Base-by-base conservation (phyloP, 129 eudicot genomes). In the Flaveria ramosissima region DNA sequence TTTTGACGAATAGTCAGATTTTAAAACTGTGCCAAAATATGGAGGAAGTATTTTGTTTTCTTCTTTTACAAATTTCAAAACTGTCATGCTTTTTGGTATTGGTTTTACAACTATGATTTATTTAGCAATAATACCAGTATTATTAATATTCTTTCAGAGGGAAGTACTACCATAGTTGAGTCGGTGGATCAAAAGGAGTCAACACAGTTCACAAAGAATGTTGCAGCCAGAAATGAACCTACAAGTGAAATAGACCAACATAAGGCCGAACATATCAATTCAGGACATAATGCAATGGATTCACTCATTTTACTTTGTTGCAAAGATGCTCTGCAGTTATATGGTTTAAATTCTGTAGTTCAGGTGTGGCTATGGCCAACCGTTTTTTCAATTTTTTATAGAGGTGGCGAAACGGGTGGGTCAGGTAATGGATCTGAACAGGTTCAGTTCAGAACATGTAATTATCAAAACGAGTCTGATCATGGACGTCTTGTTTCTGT, bases 301-400 rank as follows among this genome's bases (percentile, higher is more conserved):
- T 84, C 89, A 36, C 75, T 82, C 69, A 36, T 93, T 73, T 76
- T 93, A 82, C 87, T 91, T 72, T 93, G 93, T 77, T 87, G 92
- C 75, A 83, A 87, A 77, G 92, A 91, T 73, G 77, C 63, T 32
- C 23, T 93, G 16, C 80, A 83, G 7, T 76, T 91, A 64, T 91
- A 88, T 78, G 77, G 77, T 75, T 72, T 84, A 4, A 88, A 84
- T 82, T 85, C 90, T 69, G 87, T 89, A 62, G 75, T 93, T 77
- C 91, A 86, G 85, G 98, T 93, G 72, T 83, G 84, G 57, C 42
- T 30, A 53, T 68, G 39, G 17, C 39, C 76, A 23, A 74, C 64
- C 60, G 39, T 63, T 42, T 69, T 75, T 39, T n/a, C 24, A 19
- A 0, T 17, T 36, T 72, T 56, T 32, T n/a, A 36, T 27, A 42